Conservation (phyloP, 1,284 basidiomycete species). For the Tilletia caries region DNA sequence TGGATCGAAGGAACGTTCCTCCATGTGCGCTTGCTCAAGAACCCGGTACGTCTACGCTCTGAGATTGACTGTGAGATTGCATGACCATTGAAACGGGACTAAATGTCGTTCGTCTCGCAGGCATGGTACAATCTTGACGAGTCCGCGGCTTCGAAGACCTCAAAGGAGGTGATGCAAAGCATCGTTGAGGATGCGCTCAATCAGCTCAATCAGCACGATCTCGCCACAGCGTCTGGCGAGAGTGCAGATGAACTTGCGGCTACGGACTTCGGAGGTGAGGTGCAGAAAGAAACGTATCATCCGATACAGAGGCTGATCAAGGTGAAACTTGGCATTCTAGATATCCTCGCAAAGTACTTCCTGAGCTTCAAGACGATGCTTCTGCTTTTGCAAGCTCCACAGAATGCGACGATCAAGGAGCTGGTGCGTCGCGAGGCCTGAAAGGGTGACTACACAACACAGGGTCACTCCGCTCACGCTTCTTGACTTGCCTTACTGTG, state of each 20-base stretch:
- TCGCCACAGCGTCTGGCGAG: background rate
- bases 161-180: conserved; percentile 3
- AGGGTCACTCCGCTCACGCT: background rate
- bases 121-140: conserved; percentile 6
- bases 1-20: conserved; percentile 23
- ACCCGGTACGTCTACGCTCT: conserved; percentile 24
- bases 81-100: no score
- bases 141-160: background rate
- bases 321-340: background rate
- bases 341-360: conserved; percentile 42
- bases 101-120: no score
- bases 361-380: conserved; percentile 36
- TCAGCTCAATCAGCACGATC: background rate
- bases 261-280: conserved; percentile 29
- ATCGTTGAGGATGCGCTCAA: conserved; percentile 5
- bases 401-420: conserved; percentile 14
- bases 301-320: background rate
- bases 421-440: conserved; percentile 8
- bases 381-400: conserved; percentile 25
- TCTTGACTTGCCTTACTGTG: background rate
- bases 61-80: no score
- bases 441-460: no score
- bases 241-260: conserved; percentile 18
- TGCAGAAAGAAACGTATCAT: background rate
- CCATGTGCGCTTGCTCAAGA: conserved; percentile 30